Evolutionary conservation across 129 eudicot genomes (phyloP).

Genomic region (Ambrosia artemisiifolia): DNA sequence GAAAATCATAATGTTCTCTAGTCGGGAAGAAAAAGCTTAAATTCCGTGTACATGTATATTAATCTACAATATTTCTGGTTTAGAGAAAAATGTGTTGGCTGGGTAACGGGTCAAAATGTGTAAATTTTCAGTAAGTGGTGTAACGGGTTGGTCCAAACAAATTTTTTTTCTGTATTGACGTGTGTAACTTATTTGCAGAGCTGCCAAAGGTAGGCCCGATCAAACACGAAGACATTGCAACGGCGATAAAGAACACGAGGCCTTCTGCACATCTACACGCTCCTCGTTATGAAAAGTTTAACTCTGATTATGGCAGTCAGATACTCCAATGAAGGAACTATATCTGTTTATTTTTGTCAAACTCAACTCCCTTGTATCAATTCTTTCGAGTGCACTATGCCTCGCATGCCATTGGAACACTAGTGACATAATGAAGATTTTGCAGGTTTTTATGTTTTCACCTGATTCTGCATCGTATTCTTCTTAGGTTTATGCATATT

Average conservation of each 20-base stretch:
- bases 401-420: constrained; percentile 5
- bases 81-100: neutral
- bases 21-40: neutral
- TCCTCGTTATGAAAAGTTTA: constrained; percentile 85
- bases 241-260: constrained; percentile 82
- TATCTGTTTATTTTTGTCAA: neutral
- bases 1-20: neutral
- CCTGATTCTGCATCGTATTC: neutral
- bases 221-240: constrained; percentile 53
- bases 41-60: neutral
- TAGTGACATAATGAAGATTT: constrained; percentile 12
- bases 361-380: neutral
- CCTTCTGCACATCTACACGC: constrained; percentile 98
- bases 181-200: constrained; percentile 43
- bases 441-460: neutral
- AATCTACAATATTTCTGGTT: neutral
- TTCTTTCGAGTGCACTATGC: neutral
- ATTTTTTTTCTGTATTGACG: neutral
- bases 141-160: neutral
- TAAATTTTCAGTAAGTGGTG: neutral
- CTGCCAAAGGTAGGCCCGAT: constrained; percentile 92
- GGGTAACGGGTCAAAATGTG: neutral
- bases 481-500: neutral
- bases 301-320: constrained; percentile 92
- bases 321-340: constrained; percentile 57